Conservation (phyloP, 2,329 filamentous ascomycete genomes). For the Aspergillus caelatus region DNA sequence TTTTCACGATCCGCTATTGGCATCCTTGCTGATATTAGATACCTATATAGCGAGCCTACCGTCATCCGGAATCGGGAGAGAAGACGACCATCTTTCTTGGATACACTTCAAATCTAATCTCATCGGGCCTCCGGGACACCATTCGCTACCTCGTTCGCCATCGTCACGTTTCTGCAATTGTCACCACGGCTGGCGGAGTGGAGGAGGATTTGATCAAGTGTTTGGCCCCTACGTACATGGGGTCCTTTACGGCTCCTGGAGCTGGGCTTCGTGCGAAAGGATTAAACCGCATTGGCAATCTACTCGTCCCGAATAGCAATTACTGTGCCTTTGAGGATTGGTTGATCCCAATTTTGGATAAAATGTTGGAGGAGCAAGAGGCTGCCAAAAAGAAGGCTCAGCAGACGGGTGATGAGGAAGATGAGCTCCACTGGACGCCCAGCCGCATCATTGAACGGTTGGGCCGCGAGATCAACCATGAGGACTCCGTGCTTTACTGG, state of each 20-base stretch:
- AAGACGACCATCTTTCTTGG: slow-evolving; percentile 94
- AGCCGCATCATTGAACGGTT: slow-evolving; percentile 88
- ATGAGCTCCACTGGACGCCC: slow-evolving; percentile 86
- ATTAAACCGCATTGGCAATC: slow-evolving; percentile 93
- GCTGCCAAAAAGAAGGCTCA: slow-evolving; percentile 63
- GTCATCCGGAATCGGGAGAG: slow-evolving; percentile 75
- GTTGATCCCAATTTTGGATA: slow-evolving; percentile 93
- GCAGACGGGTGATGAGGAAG: slow-evolving; percentile 52
- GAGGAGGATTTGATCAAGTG: slow-evolving; percentile 99
- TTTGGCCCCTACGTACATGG: slow-evolving; percentile 89
- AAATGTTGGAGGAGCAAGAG: slow-evolving; percentile 92
- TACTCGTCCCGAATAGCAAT: slow-evolving; percentile 94
- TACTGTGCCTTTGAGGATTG: slow-evolving; percentile 98
- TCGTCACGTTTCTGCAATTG: slow-evolving; percentile 86
- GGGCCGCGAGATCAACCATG: slow-evolving; percentile 91
- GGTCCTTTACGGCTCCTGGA: slow-evolving; percentile 77
- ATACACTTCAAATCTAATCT: slow-evolving; percentile 97
- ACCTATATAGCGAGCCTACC: slow-evolving; percentile 68
- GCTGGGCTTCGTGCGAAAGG: slow-evolving; percentile 79
- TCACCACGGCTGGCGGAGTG: slow-evolving; percentile 91
- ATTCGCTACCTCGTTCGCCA: slow-evolving; percentile 92
- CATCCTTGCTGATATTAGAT: slow-evolving; percentile 8
- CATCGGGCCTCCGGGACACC: slow-evolving; percentile 88
- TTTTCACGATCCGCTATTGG: not conserved
- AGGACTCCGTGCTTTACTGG: slow-evolving; percentile 94